Evolutionary conservation across 495 filamentous ascomycete genomes (phyloP).

Genomic region (Penicillium ucsense): DNA sequence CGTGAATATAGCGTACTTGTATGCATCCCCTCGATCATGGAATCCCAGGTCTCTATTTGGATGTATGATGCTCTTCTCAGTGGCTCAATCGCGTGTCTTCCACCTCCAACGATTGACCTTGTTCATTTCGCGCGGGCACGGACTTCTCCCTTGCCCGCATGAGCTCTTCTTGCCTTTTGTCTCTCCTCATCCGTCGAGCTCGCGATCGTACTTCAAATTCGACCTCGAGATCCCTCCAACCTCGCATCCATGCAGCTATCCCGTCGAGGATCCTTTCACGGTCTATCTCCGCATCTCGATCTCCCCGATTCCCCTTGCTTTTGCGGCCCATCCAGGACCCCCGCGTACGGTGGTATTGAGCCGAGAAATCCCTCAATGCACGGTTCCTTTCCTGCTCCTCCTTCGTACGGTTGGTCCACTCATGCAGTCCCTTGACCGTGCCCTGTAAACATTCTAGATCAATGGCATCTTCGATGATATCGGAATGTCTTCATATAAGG

Average conservation of each 20-base stretch:
- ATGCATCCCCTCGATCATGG: no score
- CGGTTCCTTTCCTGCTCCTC: conserved; percentile 11
- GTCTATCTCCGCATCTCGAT: conserved; percentile 9
- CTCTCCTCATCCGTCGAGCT: conserved; percentile 14
- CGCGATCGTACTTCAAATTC: conserved; percentile 21
- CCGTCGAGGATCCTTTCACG: conserved; percentile 25
- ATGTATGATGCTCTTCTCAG: no score
- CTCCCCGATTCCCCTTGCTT: conserved; percentile 1
- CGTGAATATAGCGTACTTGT: no score
- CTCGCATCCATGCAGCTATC: conserved; percentile 32
- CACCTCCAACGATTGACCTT: no score
- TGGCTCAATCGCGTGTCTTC: no score
- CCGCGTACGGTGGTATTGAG: conserved; percentile 2
- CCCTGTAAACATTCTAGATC: conserved; percentile 30
- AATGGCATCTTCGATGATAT: conserved; percentile 24
- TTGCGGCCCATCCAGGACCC: conserved; percentile 13
- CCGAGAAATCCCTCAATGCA: neutral
- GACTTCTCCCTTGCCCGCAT: neutral
- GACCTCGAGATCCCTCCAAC: conserved; percentile 32
- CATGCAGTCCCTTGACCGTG: conserved; percentile 25
- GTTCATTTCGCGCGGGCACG: no score
- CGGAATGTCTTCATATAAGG: conserved; percentile 13
- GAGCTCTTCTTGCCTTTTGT: conserved; percentile 12
- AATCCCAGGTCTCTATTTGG: no score
- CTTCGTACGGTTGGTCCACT: conserved; percentile 22